Evolutionary conservation across 257 asterid genomes (phyloP).

Genomic region (Primulina tabacum): DNA sequence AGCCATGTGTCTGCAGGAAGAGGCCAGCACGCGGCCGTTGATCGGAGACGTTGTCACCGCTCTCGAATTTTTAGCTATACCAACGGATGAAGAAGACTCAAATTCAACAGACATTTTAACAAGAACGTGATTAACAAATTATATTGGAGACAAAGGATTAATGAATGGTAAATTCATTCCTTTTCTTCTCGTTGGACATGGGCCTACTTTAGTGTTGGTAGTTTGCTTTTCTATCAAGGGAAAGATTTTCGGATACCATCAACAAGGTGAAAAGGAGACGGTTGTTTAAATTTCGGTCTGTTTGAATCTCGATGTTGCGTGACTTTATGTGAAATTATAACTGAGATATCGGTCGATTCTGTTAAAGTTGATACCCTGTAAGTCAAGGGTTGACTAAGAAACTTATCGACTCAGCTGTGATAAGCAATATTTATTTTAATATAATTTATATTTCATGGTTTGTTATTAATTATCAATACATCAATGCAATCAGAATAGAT

Average conservation of each 20-base stretch:
- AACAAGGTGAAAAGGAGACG: neutral
- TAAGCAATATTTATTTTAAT: too few species aligned
- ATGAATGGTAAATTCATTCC: neutral
- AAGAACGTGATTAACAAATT: neutral
- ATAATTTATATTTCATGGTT: too few species aligned
- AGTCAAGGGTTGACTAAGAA: too few species aligned
- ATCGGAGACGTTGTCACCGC: conserved; percentile 58
- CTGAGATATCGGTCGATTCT: too few species aligned
- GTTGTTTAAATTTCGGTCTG: neutral
- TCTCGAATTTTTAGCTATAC: conserved; percentile 39
- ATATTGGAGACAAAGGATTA: neutral
- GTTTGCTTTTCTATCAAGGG: neutral
- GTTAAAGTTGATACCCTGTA: too few species aligned
- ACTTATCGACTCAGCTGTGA: too few species aligned
- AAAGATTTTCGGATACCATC: neutral
- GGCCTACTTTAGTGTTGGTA: neutral
- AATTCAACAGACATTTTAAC: conserved; percentile 18
- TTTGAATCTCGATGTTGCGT: neutral
- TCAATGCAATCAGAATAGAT: too few species aligned
- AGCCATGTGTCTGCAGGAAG: conserved; percentile 56
- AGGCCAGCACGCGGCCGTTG: conserved; percentile 47
- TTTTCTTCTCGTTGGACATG: neutral
- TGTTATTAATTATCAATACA: too few species aligned
- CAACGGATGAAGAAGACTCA: conserved; percentile 28
- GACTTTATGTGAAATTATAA: too few species aligned